A percentile compares a stretch with the other conserved stretches of the same genome.
These are phyloP conservation scores for Aquilaria sinensis DNA, from an alignment of 345 rosid genomes.

Conservation along the genomic window DNA sequence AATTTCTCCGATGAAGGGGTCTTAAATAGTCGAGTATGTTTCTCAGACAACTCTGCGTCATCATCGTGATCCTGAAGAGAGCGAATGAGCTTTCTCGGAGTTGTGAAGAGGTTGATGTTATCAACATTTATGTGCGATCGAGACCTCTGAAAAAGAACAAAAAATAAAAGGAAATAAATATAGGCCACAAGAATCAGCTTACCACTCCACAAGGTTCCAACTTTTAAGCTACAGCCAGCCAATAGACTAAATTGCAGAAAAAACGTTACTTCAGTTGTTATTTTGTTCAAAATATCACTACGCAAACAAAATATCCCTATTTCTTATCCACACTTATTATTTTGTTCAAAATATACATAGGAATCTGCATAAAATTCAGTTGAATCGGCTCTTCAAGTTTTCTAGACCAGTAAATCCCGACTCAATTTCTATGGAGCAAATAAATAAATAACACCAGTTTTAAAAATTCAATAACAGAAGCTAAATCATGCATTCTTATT, in stretches of 20 bases:
- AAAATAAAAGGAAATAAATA: not conserved
- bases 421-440: not conserved
- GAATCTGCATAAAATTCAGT: no score
- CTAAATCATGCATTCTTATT: no score
- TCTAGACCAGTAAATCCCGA: not conserved
- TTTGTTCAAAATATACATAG: no score
- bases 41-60: slow-evolving; percentile 34
- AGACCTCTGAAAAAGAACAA: slow-evolving; percentile 43
- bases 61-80: slow-evolving; percentile 67
- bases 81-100: slow-evolving; percentile 62
- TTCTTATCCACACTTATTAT: not conserved
- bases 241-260: no score
- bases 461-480: not conserved
- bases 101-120: slow-evolving; percentile 42
- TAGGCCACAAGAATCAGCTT: not conserved
- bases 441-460: not conserved
- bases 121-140: slow-evolving; percentile 34
- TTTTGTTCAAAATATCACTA: not conserved
- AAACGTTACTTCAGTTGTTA: no score
- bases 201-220: slow-evolving; percentile 1
- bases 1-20: slow-evolving; percentile 44
- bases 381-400: no score
- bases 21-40: slow-evolving; percentile 21
- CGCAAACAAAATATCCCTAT: not conserved
- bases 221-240: not conserved